phyloP scores from a whole-genome alignment of 2,329 filamentous ascomycete species.

The Colletotrichum sp. region DNA sequence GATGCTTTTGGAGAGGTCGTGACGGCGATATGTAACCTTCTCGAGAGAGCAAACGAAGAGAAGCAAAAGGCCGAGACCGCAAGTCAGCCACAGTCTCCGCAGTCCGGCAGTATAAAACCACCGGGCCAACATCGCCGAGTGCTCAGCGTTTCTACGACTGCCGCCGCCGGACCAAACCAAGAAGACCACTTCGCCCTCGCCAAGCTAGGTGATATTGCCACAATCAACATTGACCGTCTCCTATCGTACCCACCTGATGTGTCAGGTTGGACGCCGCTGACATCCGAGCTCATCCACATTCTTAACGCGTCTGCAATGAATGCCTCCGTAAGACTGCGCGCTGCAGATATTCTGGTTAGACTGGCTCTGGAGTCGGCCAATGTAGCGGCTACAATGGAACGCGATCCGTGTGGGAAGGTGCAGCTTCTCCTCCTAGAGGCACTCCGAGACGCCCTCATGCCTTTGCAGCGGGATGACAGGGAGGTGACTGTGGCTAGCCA shows the following conservation, averaged over 20 bases:
- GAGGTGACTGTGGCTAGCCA: constrained; percentile 62
- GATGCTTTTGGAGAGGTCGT: constrained; percentile 81
- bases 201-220: constrained; percentile 75
- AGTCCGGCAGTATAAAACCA: constrained; percentile 34
- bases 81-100: constrained; percentile 41
- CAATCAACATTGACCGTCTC: constrained; percentile 77
- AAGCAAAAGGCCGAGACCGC: constrained; percentile 29
- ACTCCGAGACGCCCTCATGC: constrained; percentile 64
- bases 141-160: constrained; percentile 51
- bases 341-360: constrained; percentile 68
- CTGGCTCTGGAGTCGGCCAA: constrained; percentile 63
- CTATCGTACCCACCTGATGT: constrained; percentile 68
- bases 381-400: constrained; percentile 57
- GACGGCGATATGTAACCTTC: constrained; percentile 73
- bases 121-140: constrained; percentile 47
- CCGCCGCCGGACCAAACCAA: constrained; percentile 57
- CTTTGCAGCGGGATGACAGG: constrained; percentile 60
- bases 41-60: constrained; percentile 48
- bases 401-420: constrained; percentile 61
- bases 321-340: constrained; percentile 60
- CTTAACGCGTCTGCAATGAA: constrained; percentile 53
- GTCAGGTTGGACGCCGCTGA: constrained; percentile 79
- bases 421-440: constrained; percentile 76
- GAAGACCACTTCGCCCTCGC: constrained; percentile 72
- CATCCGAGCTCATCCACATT: constrained; percentile 55